These are phyloP conservation scores for Takakia lepidozioides DNA, from an alignment of 225 moss, liverwort and hornwort species.

Conservation along the genomic window DNA sequence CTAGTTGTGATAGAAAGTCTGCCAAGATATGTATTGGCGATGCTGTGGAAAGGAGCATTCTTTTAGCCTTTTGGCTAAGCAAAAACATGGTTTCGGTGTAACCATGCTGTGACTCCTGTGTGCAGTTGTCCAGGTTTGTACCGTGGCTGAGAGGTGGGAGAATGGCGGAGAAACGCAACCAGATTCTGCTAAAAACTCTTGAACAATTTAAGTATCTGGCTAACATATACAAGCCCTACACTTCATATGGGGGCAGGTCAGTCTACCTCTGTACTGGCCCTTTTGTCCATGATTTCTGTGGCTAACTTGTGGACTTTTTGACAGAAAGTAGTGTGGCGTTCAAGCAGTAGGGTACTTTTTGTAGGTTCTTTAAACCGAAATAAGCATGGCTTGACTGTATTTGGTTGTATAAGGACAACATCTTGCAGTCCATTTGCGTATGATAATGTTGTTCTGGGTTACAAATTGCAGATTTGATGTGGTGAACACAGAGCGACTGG, in stretches of 20 bases:
- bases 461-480: constrained; percentile 42
- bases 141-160: constrained; percentile 16
- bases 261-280: constrained; percentile 1
- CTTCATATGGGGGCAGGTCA: constrained; percentile 63
- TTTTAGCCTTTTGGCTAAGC: not conserved
- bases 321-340: no score
- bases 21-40: no score
- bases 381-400: no score
- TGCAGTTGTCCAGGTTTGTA: constrained; percentile 38
- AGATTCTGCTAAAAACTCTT: constrained; percentile 36
- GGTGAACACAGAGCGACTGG: constrained; percentile 44
- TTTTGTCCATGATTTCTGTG: not conserved
- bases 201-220: constrained; percentile 50
- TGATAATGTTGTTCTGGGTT: not conserved
- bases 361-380: no score
- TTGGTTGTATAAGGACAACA: no score
- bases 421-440: no score
- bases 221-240: constrained; percentile 60
- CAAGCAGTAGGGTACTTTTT: no score
- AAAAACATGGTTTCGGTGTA: not conserved
- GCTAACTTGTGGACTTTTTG: no score
- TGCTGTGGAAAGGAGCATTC: no score
- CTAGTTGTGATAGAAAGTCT: no score
- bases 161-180: constrained; percentile 23
- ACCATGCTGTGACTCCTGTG: no score